Percentiles rank a stretch among this genome's conserved stretches.
These are phyloP conservation scores for Ilex asprella DNA, from an alignment of 257 asterid species.

Conservation along the genomic window DNA sequence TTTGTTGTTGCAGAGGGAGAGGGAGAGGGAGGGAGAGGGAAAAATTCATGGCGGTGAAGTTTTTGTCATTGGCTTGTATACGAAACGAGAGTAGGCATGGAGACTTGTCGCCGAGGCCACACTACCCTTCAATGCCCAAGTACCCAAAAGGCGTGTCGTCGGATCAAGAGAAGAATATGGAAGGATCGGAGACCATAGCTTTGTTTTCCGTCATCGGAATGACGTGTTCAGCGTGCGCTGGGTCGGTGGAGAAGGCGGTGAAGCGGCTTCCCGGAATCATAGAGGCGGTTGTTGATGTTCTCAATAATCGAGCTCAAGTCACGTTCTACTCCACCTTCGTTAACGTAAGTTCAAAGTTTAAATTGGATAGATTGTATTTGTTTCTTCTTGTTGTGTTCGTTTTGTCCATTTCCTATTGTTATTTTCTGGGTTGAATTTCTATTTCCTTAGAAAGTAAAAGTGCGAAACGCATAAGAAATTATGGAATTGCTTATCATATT, in stretches of 20 bases:
- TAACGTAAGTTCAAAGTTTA: conserved; percentile 34
- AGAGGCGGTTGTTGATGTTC: conserved; percentile 74
- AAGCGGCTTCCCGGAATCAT: conserved; percentile 75
- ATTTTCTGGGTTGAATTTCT: too few relatives aligned
- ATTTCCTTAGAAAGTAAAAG: too few relatives aligned
- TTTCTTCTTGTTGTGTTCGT: too few relatives aligned
- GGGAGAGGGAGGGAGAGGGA: not conserved
- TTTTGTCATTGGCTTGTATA: conserved; percentile 29
- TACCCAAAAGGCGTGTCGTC: conserved; percentile 20
- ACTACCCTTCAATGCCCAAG: conserved; percentile 37
- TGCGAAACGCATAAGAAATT: too few relatives aligned
- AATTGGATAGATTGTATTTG: too few relatives aligned
- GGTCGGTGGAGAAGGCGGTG: conserved; percentile 78
- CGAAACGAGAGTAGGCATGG: conserved; percentile 13
- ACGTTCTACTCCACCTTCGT: conserved; percentile 44
- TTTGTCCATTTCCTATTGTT: too few relatives aligned
- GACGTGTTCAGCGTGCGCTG: conserved; percentile 93
- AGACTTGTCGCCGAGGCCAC: conserved; percentile 24
- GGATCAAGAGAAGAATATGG: conserved; percentile 36
- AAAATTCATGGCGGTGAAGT: conserved; percentile 16
- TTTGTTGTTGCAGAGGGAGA: not conserved
- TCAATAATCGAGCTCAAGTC: conserved; percentile 68
- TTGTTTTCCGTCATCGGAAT: conserved; percentile 63
- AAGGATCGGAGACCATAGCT: conserved; percentile 45
- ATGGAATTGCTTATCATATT: too few relatives aligned